These are phyloP conservation scores for Fusarium sp. DNA, from an alignment of 2,329 filamentous ascomycete species.

Conservation along the genomic window DNA sequence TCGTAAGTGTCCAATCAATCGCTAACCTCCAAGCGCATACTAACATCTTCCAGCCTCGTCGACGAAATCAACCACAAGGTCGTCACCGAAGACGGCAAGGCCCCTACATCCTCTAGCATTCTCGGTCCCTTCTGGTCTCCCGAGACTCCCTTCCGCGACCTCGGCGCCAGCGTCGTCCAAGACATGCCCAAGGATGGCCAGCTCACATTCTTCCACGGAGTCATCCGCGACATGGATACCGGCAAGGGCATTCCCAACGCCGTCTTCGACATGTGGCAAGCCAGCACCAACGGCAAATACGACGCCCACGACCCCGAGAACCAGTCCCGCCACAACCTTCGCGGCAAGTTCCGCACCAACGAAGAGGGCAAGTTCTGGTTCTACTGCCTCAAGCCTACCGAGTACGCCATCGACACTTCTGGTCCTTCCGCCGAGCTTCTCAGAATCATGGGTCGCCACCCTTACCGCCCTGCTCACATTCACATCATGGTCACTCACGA, in stretches of 20 bases:
- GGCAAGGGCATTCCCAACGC: conserved; percentile 76
- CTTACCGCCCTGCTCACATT: conserved; percentile 66
- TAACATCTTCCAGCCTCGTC: conserved; percentile 24
- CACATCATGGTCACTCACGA: conserved; percentile 70
- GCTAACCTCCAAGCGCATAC: not conserved
- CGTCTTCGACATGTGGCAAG: conserved; percentile 85
- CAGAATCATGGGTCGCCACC: conserved; percentile 63
- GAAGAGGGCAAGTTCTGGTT: conserved; percentile 79
- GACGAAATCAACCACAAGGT: conserved; percentile 75
- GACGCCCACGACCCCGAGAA: conserved; percentile 81
- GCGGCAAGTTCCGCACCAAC: conserved; percentile 81
- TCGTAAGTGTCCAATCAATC: conserved; percentile 63
- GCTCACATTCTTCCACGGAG: conserved; percentile 78
- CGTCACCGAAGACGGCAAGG: conserved; percentile 71
- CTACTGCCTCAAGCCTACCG: conserved; percentile 82
- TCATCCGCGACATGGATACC: conserved; percentile 75
- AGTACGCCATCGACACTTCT: conserved; percentile 79
- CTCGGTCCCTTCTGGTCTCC: conserved; percentile 86
- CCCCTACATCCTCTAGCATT: conserved; percentile 81
- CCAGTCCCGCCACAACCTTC: conserved; percentile 80
- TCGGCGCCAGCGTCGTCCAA: conserved; percentile 77
- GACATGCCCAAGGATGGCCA: conserved; percentile 71
- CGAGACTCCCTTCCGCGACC: conserved; percentile 78
- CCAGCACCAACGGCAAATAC: conserved; percentile 81
- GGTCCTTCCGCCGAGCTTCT: conserved; percentile 63